phyloP scores from a whole-genome alignment of 352 stramenopile genomes.

The Pythium phragmitis region DNA sequence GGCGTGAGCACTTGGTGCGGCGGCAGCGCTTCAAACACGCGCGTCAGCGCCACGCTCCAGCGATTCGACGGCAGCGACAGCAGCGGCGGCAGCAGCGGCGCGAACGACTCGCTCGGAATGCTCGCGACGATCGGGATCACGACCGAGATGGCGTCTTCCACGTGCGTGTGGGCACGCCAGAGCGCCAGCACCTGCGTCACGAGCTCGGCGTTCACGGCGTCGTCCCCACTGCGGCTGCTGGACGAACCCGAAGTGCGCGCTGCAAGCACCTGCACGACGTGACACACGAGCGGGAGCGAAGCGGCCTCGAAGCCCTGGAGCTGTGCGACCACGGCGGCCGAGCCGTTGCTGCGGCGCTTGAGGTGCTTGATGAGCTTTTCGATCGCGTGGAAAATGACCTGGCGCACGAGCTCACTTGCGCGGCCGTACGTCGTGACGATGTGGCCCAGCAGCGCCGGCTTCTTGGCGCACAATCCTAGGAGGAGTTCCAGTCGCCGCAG shows the following conservation, averaged over 20 bases:
- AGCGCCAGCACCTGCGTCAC: slow-evolving; percentile 62
- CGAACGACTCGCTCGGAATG: slow-evolving; percentile 53
- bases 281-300: slow-evolving; percentile 64
- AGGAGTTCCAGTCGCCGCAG: slow-evolving; percentile 71
- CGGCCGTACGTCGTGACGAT: slow-evolving; percentile 62
- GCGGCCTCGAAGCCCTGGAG: slow-evolving; percentile 60
- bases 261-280: slow-evolving; percentile 76
- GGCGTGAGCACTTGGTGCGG: slow-evolving; percentile 55
- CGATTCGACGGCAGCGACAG: slow-evolving; percentile 51
- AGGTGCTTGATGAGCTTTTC: slow-evolving; percentile 87
- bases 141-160: slow-evolving; percentile 62
- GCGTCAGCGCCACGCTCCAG: slow-evolving; percentile 67
- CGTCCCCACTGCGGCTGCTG: slow-evolving; percentile 10
- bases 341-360: slow-evolving; percentile 54
- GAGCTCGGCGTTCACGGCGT: slow-evolving; percentile 40
- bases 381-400: slow-evolving; percentile 71
- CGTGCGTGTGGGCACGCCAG: slow-evolving; percentile 54
- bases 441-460: slow-evolving; percentile 55
- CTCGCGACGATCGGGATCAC: slow-evolving; percentile 67
- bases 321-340: slow-evolving; percentile 58
- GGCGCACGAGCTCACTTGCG: slow-evolving; percentile 57
- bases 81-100: slow-evolving; percentile 59
- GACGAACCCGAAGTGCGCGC: slow-evolving; percentile 24
- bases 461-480: slow-evolving; percentile 75
- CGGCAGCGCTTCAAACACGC: slow-evolving; percentile 70